Percentiles rank a stretch among this genome's conserved stretches.
phyloP scores from a whole-genome alignment of 495 filamentous ascomycete species.

The Patellaria atrata region DNA sequence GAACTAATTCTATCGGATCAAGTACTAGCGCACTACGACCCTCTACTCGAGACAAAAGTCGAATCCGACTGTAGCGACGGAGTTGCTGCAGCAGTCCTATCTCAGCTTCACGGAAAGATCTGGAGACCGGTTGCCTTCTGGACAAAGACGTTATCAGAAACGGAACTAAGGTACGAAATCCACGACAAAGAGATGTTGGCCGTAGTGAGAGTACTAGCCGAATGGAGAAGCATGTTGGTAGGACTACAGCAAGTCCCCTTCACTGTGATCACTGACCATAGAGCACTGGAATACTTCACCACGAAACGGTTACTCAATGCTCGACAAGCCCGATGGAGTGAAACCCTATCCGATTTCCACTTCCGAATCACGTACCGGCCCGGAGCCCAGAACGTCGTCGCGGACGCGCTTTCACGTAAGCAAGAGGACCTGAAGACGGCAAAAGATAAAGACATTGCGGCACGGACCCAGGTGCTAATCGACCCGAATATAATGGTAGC shows the following conservation, averaged over 20 bases:
- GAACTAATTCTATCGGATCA: slow-evolving; percentile 29
- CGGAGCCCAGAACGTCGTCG: slow-evolving; percentile 8
- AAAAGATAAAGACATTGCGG: too few relatives aligned
- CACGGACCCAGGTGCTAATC: too few relatives aligned
- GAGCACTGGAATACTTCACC: slow-evolving; percentile 25
- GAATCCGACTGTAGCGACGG: slow-evolving; percentile 21
- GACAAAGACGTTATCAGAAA: slow-evolving; percentile 17
- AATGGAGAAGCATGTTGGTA: slow-evolving; percentile 22
- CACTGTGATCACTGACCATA: slow-evolving; percentile 22
- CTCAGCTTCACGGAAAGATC: slow-evolving; percentile 15
- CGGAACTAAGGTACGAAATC: slow-evolving; percentile 23
- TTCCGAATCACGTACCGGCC: slow-evolving; percentile 18
- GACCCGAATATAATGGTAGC: too few relatives aligned
- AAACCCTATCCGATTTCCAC: slow-evolving; percentile 13
- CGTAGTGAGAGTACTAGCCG: slow-evolving; percentile 23
- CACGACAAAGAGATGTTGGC: slow-evolving; percentile 29
- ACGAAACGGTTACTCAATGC: slow-evolving; percentile 13
- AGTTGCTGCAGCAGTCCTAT: slow-evolving; percentile 15
- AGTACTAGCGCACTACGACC: slow-evolving; percentile 20
- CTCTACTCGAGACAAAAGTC: slow-evolving; percentile 10
- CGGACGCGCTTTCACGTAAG: slow-evolving; percentile 13
- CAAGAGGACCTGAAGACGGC: slow-evolving; percentile 8
- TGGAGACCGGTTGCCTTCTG: slow-evolving; percentile 22
- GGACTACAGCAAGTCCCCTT: slow-evolving; percentile 15
- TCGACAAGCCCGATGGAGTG: slow-evolving; percentile 17